phyloP scores from a whole-genome alignment of 352 stramenopile genomes.

The Thraustotheca clavata region DNA sequence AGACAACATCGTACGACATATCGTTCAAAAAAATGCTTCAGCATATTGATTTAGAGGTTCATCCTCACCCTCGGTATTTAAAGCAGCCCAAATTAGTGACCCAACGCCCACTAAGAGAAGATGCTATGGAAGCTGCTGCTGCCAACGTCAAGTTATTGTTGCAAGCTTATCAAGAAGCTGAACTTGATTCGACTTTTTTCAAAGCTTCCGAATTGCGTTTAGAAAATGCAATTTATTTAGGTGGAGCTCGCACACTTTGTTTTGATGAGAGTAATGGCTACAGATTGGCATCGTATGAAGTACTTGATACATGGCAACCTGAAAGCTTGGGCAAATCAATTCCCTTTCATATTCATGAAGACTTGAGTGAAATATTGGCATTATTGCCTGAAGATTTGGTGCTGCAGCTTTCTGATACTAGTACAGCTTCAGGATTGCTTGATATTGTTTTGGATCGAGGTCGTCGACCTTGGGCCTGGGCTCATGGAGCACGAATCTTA shows the following conservation, averaged over 20 bases:
- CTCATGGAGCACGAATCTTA: conserved; percentile 23
- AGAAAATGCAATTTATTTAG: background rate
- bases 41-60: background rate
- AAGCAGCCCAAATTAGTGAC: background rate
- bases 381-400: background rate
- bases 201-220: background rate
- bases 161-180: background rate
- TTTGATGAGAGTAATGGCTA: background rate
- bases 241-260: background rate
- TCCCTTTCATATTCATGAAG: background rate
- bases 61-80: background rate
- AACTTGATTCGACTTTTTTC: background rate
- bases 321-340: background rate
- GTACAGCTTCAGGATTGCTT: conserved; percentile 22
- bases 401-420: background rate
- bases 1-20: background rate
- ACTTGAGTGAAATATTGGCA: background rate
- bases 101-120: background rate
- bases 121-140: background rate
- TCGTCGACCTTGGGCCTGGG: conserved; percentile 28
- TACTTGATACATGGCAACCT: background rate
- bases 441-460: conserved; percentile 37
- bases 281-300: background rate
- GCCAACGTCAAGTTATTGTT: background rate
- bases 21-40: background rate